Percentiles rank a stretch among this genome's conserved stretches.
Conservation (phyloP, 176 grass and related monocot species). For the Metroxylon sagu region DNA sequence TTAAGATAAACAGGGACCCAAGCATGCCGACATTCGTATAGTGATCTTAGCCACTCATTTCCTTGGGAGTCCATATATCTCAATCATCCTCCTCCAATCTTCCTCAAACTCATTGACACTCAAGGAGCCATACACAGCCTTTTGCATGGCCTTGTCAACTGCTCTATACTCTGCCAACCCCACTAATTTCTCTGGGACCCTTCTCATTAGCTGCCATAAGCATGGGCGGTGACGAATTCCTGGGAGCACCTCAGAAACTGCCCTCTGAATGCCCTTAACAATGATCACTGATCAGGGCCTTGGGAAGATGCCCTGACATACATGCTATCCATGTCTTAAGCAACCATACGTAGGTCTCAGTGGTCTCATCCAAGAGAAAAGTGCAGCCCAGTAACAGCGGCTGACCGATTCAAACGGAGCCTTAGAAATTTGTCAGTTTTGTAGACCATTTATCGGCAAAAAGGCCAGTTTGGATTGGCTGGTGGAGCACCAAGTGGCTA, state of each 20-base stretch:
- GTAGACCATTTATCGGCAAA: no score
- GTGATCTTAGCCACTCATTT: constrained; percentile 73
- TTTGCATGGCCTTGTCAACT: constrained; percentile 83
- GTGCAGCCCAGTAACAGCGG: constrained; percentile 66
- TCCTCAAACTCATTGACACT: constrained; percentile 68
- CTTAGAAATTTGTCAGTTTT: no score
- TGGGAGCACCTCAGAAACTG: constrained; percentile 68
- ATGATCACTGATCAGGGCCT: constrained; percentile 69
- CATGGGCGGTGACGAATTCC: constrained; percentile 72
- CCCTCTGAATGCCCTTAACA: constrained; percentile 69
- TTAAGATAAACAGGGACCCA: constrained; percentile 95
- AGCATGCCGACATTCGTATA: constrained; percentile 66
- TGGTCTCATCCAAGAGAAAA: constrained; percentile 71
- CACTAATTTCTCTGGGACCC: constrained; percentile 52
- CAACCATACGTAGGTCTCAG: constrained; percentile 80
- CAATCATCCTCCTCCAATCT: constrained; percentile 68
- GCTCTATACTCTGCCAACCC: constrained; percentile 63
- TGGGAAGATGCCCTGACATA: constrained; percentile 81
- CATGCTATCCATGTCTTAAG: constrained; percentile 93
- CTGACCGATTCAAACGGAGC: no score
- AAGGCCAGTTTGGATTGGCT: no score
- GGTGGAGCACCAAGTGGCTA: no score
- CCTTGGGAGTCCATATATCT: constrained; percentile 61
- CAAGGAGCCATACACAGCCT: constrained; percentile 76
- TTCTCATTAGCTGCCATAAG: constrained; percentile 89